Evolutionary conservation across 192 early-diverging fungal genomes (phyloP).

Genomic region (Mortierella antarctica): DNA sequence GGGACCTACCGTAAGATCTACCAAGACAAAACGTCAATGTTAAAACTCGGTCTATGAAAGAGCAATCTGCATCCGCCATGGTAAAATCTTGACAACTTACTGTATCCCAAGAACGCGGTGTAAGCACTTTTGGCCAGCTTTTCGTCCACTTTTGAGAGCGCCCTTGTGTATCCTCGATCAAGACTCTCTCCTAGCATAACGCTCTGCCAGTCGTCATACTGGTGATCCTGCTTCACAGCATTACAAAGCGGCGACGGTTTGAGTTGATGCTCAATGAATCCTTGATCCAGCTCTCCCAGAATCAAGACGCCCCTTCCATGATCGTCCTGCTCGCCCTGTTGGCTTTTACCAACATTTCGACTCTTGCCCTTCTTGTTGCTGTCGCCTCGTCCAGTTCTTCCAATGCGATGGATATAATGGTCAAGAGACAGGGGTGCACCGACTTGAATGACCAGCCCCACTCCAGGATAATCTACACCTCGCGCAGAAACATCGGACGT

Average conservation of each 20-base stretch:
- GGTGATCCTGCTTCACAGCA: slow-evolving; percentile 27
- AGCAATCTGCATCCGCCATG: slow-evolving; percentile 10
- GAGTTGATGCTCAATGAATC: slow-evolving; percentile 51
- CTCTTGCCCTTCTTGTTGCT: slow-evolving; percentile 67
- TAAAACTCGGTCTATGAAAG: neutral
- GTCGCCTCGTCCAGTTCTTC: slow-evolving; percentile 94
- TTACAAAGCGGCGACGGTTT: slow-evolving; percentile 25
- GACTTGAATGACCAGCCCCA: slow-evolving; percentile 89
- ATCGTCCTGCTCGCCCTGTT: neutral
- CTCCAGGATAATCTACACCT: slow-evolving; percentile 96
- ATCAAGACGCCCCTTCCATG: slow-evolving; percentile 42
- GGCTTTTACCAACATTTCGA: neutral
- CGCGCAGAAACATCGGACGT: slow-evolving; percentile 97
- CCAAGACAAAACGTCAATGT: neutral
- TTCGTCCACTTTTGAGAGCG: slow-evolving; percentile 38
- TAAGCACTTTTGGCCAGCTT: slow-evolving; percentile 51
- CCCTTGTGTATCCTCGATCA: slow-evolving; percentile 39
- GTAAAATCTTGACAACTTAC: slow-evolving; percentile 19
- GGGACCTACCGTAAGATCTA: slow-evolving; percentile 48
- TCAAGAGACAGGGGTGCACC: slow-evolving; percentile 84
- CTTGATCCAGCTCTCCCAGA: slow-evolving; percentile 43
- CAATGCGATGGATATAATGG: slow-evolving; percentile 96
- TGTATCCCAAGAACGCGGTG: slow-evolving; percentile 47
- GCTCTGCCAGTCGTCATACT: slow-evolving; percentile 50
- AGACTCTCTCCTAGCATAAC: slow-evolving; percentile 49